Evolutionary conservation across 2,329 filamentous ascomycete genomes (phyloP), one percentile per base, ranked within the genome.

Genomic region (Bipolaris zeicola): DNA sequence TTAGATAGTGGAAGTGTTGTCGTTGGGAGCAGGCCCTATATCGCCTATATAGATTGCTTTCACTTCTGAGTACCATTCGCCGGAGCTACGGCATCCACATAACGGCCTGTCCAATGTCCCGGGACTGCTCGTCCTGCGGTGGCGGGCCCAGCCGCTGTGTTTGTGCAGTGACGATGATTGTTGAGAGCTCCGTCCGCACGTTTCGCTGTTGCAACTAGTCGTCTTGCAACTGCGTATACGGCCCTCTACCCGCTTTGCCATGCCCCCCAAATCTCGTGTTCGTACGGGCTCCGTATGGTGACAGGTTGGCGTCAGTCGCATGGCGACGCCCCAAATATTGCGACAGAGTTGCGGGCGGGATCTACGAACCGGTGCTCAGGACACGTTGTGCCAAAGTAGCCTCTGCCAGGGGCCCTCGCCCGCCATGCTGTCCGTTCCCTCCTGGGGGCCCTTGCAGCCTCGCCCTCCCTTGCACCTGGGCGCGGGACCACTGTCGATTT

Each of bases 291-390:
- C 33, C 37, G 13, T 14, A 33, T 11, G 20, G 45, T 22, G 22
- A 28, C 20, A 26, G 20, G 20, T 20, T 38, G 52, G 53, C 61
- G 55, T 62, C 61, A 62, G 50, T 50, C 54, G 45, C 51, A 47
- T 43, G 24, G 43, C 57, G 55, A 49, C 51, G 58, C 54, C 44
- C 45, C 50, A 50, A 54, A 46, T 50, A 52, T 56, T 44, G 56
- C 54, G 53, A 58, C 62, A 64, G 54, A 60, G 56, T 57, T 62
- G 57, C 70, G 71, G 70, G 71, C 71, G 67, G 67, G 72, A 75
- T 75, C 73, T 72, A 67, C 71, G 68, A 75, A 74, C 71, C 67
- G 67, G 67, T 71, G 68, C 68, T 68, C 61, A 66, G 62, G 61
- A 70, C 68, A 72, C 71, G 69, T 71, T 71, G 68, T 71, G 66